Conservation (phyloP, 2,329 filamentous ascomycete species). For the Penicillium hesseltinei region DNA sequence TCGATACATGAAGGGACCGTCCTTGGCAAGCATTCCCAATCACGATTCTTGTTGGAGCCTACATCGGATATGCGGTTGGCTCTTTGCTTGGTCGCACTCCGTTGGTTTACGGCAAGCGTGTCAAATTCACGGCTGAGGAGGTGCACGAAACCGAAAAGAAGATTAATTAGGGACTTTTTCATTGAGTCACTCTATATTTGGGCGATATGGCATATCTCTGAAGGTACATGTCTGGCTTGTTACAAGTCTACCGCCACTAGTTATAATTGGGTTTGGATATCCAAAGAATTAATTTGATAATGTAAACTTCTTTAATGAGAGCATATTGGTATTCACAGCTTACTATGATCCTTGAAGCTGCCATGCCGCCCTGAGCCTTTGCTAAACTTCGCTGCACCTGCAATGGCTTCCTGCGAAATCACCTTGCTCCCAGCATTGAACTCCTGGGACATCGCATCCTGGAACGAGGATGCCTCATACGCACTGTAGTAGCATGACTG, state of each 20-base stretch:
- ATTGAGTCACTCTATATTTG: not conserved
- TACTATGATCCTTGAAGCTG: constrained; percentile 19
- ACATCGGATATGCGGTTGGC: constrained; percentile 72
- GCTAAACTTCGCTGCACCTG: constrained; percentile 20
- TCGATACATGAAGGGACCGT: constrained; percentile 62
- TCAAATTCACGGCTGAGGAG: constrained; percentile 31
- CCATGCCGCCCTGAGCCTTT: constrained; percentile 18
- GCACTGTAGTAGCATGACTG: constrained; percentile 50
- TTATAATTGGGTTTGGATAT: not conserved
- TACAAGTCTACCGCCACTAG: not conserved
- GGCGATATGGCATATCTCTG: not conserved
- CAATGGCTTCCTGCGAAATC: constrained; percentile 17
- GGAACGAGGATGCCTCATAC: constrained; percentile 49
- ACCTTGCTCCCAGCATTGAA: constrained; percentile 18
- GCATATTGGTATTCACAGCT: constrained; percentile 9
- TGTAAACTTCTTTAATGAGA: constrained; percentile 8
- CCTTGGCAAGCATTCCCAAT: constrained; percentile 99
- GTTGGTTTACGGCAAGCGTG: constrained; percentile 36
- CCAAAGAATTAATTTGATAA: constrained; percentile 9
- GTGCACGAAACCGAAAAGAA: constrained; percentile 20
- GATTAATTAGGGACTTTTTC: constrained; percentile 12
- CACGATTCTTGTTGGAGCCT: constrained; percentile 80
- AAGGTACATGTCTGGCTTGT: not conserved
- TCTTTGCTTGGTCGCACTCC: constrained; percentile 31
- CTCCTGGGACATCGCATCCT: constrained; percentile 44